These are phyloP conservation scores for Diophrys sp. DNA, from an alignment of 73 alveolate genomes.

Conservation along the genomic window DNA sequence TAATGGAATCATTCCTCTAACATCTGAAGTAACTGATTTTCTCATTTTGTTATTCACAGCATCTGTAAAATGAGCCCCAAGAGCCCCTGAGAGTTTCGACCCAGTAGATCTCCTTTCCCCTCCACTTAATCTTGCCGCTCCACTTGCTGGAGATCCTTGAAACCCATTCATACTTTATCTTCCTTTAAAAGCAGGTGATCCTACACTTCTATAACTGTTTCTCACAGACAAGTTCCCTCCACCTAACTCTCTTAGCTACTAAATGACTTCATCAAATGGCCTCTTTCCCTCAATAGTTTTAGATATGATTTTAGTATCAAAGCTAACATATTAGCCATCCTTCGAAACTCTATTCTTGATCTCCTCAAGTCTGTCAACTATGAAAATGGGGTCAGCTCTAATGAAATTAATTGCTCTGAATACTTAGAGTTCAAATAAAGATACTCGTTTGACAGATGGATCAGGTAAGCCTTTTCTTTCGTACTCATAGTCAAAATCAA, in stretches of 20 bases:
- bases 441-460: not conserved
- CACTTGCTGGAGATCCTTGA: no score
- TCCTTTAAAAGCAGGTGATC: no score
- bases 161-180: no score
- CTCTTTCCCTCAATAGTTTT: not conserved
- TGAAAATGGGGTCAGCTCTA: not conserved
- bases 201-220: no score
- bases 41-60: no score
- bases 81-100: no score
- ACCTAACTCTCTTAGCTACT: not conserved
- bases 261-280: not conserved
- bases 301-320: not conserved
- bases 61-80: no score
- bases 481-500: not conserved
- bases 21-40: no score
- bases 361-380: not conserved
- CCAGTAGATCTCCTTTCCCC: no score
- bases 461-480: not conserved
- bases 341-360: not conserved
- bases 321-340: not conserved
- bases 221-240: no score
- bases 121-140: no score
- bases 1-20: not conserved
- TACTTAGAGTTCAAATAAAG: not conserved
- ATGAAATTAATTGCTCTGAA: not conserved